phyloP scores from a whole-genome alignment of 495 filamentous ascomycete species.

The Tuber umbilicatum region DNA sequence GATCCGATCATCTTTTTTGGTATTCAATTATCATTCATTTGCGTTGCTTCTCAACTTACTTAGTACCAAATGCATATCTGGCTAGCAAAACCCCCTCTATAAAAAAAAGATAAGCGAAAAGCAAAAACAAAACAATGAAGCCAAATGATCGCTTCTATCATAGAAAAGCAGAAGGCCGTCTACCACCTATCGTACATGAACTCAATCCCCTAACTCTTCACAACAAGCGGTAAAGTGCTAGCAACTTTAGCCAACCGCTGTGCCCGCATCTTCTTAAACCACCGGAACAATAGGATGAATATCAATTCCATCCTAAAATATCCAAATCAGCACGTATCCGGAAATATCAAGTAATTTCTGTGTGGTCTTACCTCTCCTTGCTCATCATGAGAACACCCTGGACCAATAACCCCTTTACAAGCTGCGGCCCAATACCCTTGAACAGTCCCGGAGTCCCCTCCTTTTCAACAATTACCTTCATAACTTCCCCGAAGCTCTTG shows the following conservation, averaged over 20 bases:
- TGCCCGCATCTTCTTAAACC: conserved; percentile 62
- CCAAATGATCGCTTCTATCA: neutral
- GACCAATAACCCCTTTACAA: conserved; percentile 85
- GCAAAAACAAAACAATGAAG: neutral
- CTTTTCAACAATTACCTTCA: conserved; percentile 82
- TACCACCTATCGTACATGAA: conserved; percentile 1
- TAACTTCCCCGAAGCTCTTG: conserved; percentile 90
- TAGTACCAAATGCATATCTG: neutral
- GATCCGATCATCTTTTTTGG: neutral
- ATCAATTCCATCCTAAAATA: conserved; percentile 70
- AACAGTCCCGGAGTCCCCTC: conserved; percentile 79
- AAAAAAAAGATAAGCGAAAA: neutral
- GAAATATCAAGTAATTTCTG: conserved; percentile 9
- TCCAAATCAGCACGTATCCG: conserved; percentile 1
- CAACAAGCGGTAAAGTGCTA: conserved; percentile 44
- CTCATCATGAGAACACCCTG: conserved; percentile 99
- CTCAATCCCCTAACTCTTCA: conserved; percentile 22
- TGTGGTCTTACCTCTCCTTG: conserved; percentile 72
- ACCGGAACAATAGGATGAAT: conserved; percentile 81
- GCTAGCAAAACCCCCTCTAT: neutral
- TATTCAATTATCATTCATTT: neutral
- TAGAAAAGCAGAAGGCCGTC: neutral
- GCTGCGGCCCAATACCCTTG: conserved; percentile 94
- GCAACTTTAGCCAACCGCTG: conserved; percentile 59
- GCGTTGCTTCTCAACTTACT: neutral